Base-by-base conservation (phyloP, 1,284 basidiomycete species). In the Cutaneotrichosporon cyanovorans region DNA sequence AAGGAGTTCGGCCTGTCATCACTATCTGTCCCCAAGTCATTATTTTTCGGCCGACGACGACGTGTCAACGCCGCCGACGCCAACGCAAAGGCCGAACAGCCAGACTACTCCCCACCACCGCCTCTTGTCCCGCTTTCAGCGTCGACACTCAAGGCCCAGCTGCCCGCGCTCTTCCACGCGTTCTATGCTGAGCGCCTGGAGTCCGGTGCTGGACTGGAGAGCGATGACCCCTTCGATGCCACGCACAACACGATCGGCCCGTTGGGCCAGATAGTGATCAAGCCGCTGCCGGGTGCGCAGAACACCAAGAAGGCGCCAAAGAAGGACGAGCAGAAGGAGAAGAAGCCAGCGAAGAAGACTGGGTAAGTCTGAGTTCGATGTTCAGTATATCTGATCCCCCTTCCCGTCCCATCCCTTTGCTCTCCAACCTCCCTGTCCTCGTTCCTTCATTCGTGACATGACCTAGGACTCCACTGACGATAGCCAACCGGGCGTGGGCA, bases 71-170 rank as follows among this genome's bases (percentile, higher is more conserved):
- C 49, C 35, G 50, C 38, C 14, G 49, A 48, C 12, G 36, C 47
- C 12, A 61, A 82, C 46, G 73, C 73, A 44, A 66, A 67, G 45
- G 55, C 55, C 12, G 81, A 82, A 57, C 76, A 78, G 1, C 78
- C 73, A n/a, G 84, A 88, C 5, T 95, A 84, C 63, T 83, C 87
- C 0, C 84, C 83, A 0, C 92, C 92, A 0, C 83, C 85, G 0
- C 77, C 85, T 0, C 85, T 91, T 58, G 66, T 88, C 3, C 80
- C 80, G 1, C 75, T 96, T 57, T 79, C 78, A 2, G 73, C 79
- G 1, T 73, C 73, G 36, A 80, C 79, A 39, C 75, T 87, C 58
- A 80, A 85, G 16, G 73, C 80, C 15, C 87, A 92, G 60, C 88
- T 95, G 57, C 67, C 67, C 2, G 91, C 87, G 1, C 72, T 97